phyloP scores from a whole-genome alignment of 192 early-diverging fungal species.

The Pilobolus umbonatus region DNA sequence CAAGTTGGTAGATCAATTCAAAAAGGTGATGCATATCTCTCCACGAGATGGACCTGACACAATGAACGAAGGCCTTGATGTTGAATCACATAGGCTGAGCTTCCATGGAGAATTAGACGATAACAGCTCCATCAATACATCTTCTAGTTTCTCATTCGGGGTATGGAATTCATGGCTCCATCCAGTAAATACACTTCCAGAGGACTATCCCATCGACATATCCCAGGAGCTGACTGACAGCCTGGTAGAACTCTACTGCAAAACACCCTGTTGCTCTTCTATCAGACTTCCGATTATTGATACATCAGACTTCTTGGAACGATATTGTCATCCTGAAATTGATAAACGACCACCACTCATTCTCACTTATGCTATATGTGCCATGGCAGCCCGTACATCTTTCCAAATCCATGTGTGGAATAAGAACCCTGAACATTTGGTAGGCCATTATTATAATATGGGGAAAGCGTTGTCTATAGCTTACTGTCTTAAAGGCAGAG shows the following conservation, averaged over 20 bases:
- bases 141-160: slow-evolving; percentile 26
- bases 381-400: slow-evolving; percentile 36
- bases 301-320: slow-evolving; percentile 17
- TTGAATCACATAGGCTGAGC: slow-evolving; percentile 4
- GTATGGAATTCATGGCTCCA: slow-evolving; percentile 34
- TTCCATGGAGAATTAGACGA: slow-evolving; percentile 10
- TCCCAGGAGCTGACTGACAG: slow-evolving; percentile 32
- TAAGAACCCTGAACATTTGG: slow-evolving; percentile 17
- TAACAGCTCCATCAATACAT: slow-evolving; percentile 13
- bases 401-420: slow-evolving; percentile 39
- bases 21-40: slow-evolving; percentile 30
- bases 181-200: slow-evolving; percentile 25
- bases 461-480: slow-evolving; percentile 34
- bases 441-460: slow-evolving; percentile 36
- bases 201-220: slow-evolving; percentile 34
- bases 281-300: slow-evolving; percentile 32
- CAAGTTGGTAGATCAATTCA: slow-evolving; percentile 37
- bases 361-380: slow-evolving; percentile 31
- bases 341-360: slow-evolving; percentile 20
- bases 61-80: background rate
- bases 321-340: slow-evolving; percentile 21
- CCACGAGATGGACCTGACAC: slow-evolving; percentile 6
- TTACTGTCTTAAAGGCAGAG: slow-evolving; percentile 29
- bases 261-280: slow-evolving; percentile 33
- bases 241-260: slow-evolving; percentile 28